Percentiles rank a stretch among this genome's conserved stretches.
Evolutionary conservation across 495 filamentous ascomycete species (phyloP).

Genomic region (Annulohypoxylon stygium): DNA sequence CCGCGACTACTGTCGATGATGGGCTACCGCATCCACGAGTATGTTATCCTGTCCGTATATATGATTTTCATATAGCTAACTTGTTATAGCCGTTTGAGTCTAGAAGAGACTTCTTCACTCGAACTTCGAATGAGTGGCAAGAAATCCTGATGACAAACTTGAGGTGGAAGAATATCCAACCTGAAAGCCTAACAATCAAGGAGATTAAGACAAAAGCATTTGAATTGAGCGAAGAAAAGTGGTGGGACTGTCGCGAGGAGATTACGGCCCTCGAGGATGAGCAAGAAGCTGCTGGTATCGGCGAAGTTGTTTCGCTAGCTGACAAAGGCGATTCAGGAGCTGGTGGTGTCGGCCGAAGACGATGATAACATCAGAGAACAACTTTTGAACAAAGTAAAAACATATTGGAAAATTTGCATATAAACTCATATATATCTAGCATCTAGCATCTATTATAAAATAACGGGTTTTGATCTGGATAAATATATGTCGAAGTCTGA

Average conservation of each 20-base stretch:
- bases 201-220: conserved; percentile 93
- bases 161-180: conserved; percentile 68
- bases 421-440: background rate
- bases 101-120: conserved; percentile 89
- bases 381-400: background rate
- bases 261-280: conserved; percentile 93
- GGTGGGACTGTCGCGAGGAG: conserved; percentile 99
- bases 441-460: background rate
- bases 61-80: conserved; percentile 39
- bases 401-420: background rate
- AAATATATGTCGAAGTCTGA: background rate
- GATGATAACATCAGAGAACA: conserved; percentile 54
- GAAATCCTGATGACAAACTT: conserved; percentile 78
- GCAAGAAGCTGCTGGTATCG: conserved; percentile 94
- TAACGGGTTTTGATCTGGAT: background rate
- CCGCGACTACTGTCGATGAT: conserved; percentile 64
- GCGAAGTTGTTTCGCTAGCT: conserved; percentile 89
- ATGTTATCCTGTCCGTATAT: conserved; percentile 27
- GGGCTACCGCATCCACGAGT: conserved; percentile 70
- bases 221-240: conserved; percentile 89
- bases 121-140: conserved; percentile 93
- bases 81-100: conserved; percentile 88
- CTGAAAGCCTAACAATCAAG: conserved; percentile 80
- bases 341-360: conserved; percentile 70
- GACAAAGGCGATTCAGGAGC: conserved; percentile 70